Evolutionary conservation across 108 stramenopile genomes (phyloP).

Genomic region (Phaeodactylum tricornutum): DNA sequence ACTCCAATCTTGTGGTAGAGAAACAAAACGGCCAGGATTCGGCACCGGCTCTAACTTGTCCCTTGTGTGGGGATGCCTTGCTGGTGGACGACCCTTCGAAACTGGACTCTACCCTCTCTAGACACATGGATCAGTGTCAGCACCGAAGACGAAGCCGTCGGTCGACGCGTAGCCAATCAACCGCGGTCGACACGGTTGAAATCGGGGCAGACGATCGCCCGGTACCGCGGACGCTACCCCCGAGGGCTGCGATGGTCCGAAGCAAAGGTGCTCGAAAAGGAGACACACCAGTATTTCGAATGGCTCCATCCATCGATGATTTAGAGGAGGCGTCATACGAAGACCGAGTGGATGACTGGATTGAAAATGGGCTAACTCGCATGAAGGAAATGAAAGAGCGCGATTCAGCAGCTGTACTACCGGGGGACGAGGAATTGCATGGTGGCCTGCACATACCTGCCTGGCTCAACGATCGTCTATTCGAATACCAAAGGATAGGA

Average conservation of each 20-base stretch:
- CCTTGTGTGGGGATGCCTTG: too few relatives aligned
- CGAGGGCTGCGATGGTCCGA: too few relatives aligned
- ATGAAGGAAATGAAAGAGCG: constrained; percentile 72
- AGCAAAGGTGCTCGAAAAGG: too few relatives aligned
- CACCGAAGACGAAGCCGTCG: not conserved
- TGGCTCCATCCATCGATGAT: constrained; percentile 70
- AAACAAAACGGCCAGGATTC: too few relatives aligned
- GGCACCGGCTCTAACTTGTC: too few relatives aligned
- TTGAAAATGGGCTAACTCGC: constrained; percentile 39
- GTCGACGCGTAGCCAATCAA: constrained; percentile 2
- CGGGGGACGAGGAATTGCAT: constrained; percentile 45
- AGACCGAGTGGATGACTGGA: constrained; percentile 78
- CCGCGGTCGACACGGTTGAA: not conserved
- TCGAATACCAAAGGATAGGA: constrained; percentile 74
- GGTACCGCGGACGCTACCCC: too few relatives aligned
- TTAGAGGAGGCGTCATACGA: constrained; percentile 64
- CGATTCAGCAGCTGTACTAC: constrained; percentile 36
- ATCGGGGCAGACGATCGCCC: too few relatives aligned
- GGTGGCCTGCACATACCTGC: constrained; percentile 73
- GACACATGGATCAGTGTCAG: not conserved
- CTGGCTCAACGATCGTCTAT: constrained; percentile 76
- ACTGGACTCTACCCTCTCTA: not conserved
- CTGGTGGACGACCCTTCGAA: constrained; percentile 3
- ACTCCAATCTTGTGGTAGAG: too few relatives aligned
- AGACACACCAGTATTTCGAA: too few relatives aligned